Evolutionary conservation across 2,329 filamentous ascomycete species (phyloP).

Genomic region (Pleurostoma richardsiae): DNA sequence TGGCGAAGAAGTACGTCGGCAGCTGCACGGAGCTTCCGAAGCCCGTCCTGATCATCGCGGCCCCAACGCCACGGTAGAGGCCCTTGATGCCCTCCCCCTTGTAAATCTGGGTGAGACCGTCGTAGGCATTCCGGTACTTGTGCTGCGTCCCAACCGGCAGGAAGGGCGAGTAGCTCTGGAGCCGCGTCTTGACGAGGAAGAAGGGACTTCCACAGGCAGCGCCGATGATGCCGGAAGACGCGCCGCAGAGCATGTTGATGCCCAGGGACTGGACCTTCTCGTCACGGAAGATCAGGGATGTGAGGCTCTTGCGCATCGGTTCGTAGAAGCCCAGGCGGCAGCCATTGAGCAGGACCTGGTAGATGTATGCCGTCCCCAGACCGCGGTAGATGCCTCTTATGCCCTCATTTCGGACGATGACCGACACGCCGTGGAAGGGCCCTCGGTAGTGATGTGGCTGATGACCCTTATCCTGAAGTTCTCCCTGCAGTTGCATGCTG

Average conservation of each 20-base stretch:
- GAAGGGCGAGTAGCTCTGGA: slow-evolving; percentile 91
- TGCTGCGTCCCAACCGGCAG: slow-evolving; percentile 97
- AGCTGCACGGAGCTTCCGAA: slow-evolving; percentile 95
- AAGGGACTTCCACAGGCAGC: slow-evolving; percentile 93
- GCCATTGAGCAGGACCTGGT: slow-evolving; percentile 94
- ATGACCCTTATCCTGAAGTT: slow-evolving; percentile 81
- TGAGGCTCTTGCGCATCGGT: slow-evolving; percentile 72
- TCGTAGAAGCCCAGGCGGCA: slow-evolving; percentile 98
- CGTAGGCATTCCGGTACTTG: slow-evolving; percentile 76
- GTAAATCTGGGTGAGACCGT: slow-evolving; percentile 81
- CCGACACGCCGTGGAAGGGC: slow-evolving; percentile 82
- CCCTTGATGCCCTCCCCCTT: slow-evolving; percentile 70
- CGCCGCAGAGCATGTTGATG: slow-evolving; percentile 92
- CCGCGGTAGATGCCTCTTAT: slow-evolving; percentile 81
- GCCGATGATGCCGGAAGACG: slow-evolving; percentile 82
- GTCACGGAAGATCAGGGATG: slow-evolving; percentile 66
- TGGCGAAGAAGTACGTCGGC: slow-evolving; percentile 97
- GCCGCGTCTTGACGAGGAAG: slow-evolving; percentile 93
- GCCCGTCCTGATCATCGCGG: slow-evolving; percentile 92
- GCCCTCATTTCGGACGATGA: slow-evolving; percentile 90
- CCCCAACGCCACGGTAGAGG: slow-evolving; percentile 83
- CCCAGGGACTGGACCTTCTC: slow-evolving; percentile 73
- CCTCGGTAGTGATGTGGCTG: slow-evolving; percentile 86
- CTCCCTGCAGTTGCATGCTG: slow-evolving; percentile 93
- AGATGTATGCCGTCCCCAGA: slow-evolving; percentile 87